Base-by-base conservation (phyloP, 179 eudicot genomes). In the Silene coronaria region DNA sequence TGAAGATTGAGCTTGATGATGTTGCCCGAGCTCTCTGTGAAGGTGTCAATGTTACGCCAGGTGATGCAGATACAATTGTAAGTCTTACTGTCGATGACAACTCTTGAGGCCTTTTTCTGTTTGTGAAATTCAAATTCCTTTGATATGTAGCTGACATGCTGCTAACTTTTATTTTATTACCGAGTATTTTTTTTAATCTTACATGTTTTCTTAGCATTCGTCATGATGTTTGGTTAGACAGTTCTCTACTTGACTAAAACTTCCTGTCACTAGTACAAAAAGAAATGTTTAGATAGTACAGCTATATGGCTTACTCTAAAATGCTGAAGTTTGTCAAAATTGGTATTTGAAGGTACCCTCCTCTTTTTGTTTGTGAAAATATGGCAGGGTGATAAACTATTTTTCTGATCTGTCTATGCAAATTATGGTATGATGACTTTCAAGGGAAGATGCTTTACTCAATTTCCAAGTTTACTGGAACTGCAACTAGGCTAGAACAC, bases 1-100 rank as follows among this genome's bases (percentile, higher is more conserved):
- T 89, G 80, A 85, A 85, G 85, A 73, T 89, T 80, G 88, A 83
- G 38, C 82, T 85, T 62, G 85, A 86, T 61, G 81, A 80, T 76
- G 81, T 64, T 71, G 68, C 87, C 51, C 84, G 79, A 84, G 86
- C 90, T 74, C 82, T 86, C 63, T 88, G 88, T 77, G 82, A 79
- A 62, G 89, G 89, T 71, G 82, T 84, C 75, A 60, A 62, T 60
- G 72, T 76, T 71, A 66, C 83, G 72, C 45, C 76, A 45, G 72
- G 16, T 64, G 57, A 66, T 76, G 62, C 57, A 74, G 75, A 71
- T 68, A 76, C 77, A 75, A 55, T 71, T 76, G 90, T 79, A 80
- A 82, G 89, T 82, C 62, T 45, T 55, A 42, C 67, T 77, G 53
- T 58, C 58, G 61, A 27, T 76, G 51, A 68, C 66, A 12, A 67